These are phyloP conservation scores for Lepidium sativum DNA, from an alignment of 345 rosid genomes.

Conservation along the genomic window DNA sequence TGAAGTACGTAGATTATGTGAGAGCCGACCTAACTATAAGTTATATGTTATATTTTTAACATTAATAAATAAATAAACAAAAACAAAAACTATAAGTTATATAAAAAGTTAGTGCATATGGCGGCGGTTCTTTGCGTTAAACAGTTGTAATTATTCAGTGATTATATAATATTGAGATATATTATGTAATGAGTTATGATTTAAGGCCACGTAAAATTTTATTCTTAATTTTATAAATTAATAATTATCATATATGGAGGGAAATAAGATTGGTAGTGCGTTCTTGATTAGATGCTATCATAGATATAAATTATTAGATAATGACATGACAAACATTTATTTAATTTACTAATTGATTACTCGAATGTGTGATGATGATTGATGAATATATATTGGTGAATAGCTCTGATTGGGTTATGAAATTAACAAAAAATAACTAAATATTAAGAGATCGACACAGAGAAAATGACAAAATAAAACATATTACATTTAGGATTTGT, in stretches of 20 bases:
- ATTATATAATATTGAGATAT: neutral
- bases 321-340: neutral
- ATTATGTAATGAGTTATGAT: neutral
- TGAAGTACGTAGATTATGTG: neutral
- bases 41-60: too few relatives aligned
- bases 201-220: neutral
- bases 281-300: slow-evolving; percentile 1
- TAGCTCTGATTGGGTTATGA: neutral
- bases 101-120: slow-evolving; percentile 12
- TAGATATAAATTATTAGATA: neutral
- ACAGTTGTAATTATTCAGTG: slow-evolving; percentile 4
- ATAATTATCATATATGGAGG: neutral
- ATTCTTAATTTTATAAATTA: neutral
- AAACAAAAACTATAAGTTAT: too few relatives aligned
- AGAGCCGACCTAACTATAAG: neutral
- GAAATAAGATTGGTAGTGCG: neutral
- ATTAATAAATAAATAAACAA: too few relatives aligned
- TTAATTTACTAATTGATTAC: neutral
- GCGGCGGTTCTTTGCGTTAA: slow-evolving; percentile 14
- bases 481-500: neutral
- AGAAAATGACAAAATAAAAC: neutral
- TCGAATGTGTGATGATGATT: neutral
- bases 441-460: neutral
- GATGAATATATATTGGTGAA: neutral
- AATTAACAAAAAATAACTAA: neutral